Percentiles rank a stretch among this genome's conserved stretches.
These are phyloP conservation scores for Blastomyces percursus DNA, from an alignment of 2,329 filamentous ascomycete species.

Conservation along the genomic window DNA sequence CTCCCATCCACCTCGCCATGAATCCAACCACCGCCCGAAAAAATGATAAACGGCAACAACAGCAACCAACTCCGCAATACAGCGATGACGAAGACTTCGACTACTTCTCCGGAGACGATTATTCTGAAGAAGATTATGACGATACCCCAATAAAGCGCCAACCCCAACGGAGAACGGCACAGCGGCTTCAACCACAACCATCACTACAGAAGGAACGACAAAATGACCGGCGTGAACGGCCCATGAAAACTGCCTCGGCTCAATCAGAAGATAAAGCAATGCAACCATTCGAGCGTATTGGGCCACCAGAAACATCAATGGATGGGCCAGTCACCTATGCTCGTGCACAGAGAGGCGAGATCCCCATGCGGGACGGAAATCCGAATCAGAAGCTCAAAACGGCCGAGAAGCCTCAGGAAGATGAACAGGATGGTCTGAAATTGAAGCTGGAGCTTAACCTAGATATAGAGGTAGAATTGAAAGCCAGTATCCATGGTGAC, in stretches of 20 bases:
- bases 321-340: conserved; percentile 46
- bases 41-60: not conserved
- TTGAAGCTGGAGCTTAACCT: conserved; percentile 50
- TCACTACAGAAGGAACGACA: conserved; percentile 6
- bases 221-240: conserved; percentile 8
- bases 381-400: conserved; percentile 35
- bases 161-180: conserved; percentile 10
- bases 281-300: conserved; percentile 46
- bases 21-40: not conserved
- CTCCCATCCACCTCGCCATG: not conserved
- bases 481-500: conserved; percentile 55
- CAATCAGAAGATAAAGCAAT: conserved; percentile 39
- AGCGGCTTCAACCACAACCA: conserved; percentile 1
- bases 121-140: conserved; percentile 4
- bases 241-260: conserved; percentile 15
- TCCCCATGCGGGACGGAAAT: conserved; percentile 43
- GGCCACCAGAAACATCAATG: conserved; percentile 46
- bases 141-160: conserved; percentile 11
- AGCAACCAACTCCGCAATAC: conserved; percentile 4
- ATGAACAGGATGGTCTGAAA: conserved; percentile 39
- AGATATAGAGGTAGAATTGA: conserved; percentile 52
- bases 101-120: conserved; percentile 5
- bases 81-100: conserved; percentile 7
- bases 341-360: conserved; percentile 44
- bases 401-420: conserved; percentile 19